Conservation (phyloP, 2,329 filamentous ascomycete species). For the Hirsutella rhossiliensis region DNA sequence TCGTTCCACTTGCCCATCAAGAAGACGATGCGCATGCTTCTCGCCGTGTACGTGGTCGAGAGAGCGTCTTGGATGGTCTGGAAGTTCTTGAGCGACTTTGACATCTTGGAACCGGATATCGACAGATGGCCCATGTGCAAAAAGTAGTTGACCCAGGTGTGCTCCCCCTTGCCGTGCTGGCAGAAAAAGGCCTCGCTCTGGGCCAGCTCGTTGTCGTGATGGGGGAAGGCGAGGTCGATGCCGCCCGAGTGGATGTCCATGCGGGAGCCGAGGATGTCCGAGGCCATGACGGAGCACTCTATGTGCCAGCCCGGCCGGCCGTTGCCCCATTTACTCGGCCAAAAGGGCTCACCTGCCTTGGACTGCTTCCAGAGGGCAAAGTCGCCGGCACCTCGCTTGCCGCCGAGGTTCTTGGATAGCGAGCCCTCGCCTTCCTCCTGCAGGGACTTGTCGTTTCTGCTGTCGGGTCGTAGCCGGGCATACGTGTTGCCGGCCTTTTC, state of each 20-base stretch:
- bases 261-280: slow-evolving; percentile 67
- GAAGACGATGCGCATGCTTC: slow-evolving; percentile 76
- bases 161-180: slow-evolving; percentile 34
- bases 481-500: slow-evolving; percentile 78
- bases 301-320: slow-evolving; percentile 94
- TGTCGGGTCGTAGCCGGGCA: slow-evolving; percentile 75
- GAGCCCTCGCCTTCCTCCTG: slow-evolving; percentile 86
- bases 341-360: slow-evolving; percentile 83
- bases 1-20: slow-evolving; percentile 83
- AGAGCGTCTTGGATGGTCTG: slow-evolving; percentile 83
- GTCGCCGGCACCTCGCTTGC: slow-evolving; percentile 67
- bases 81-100: slow-evolving; percentile 91
- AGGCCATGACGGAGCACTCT: slow-evolving; percentile 93
- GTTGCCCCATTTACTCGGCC: slow-evolving; percentile 78
- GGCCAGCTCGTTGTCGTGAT: slow-evolving; percentile 86
- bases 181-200: slow-evolving; percentile 81
- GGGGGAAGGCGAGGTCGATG: slow-evolving; percentile 81
- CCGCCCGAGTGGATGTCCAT: slow-evolving; percentile 94
- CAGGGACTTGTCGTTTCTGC: slow-evolving; percentile 68
- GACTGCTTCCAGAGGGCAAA: slow-evolving; percentile 92
- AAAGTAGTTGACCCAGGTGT: slow-evolving; percentile 92
- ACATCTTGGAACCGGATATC: slow-evolving; percentile 91
- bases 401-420: slow-evolving; percentile 46
- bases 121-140: slow-evolving; percentile 83
- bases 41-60: slow-evolving; percentile 55